These are phyloP conservation scores for Brassica nigra DNA, from an alignment of 345 rosid species.

Conservation along the genomic window DNA sequence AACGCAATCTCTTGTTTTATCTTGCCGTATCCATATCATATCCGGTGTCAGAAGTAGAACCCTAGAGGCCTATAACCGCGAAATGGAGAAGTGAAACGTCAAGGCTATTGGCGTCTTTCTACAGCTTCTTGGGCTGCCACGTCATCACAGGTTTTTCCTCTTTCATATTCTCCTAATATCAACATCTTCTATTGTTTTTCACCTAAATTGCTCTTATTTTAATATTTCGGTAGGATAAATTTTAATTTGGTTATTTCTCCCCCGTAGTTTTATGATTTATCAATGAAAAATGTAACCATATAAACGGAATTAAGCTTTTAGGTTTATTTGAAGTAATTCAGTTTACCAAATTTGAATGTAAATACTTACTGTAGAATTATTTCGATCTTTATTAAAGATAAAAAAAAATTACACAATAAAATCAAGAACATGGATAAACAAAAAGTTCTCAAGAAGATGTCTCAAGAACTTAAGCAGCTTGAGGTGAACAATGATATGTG, in stretches of 20 bases:
- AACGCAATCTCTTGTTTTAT: too few relatives aligned
- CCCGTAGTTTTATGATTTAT: background rate
- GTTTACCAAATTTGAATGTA: constrained; percentile 7
- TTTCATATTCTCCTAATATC: too few relatives aligned
- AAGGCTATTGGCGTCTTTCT: too few relatives aligned
- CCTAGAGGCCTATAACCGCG: too few relatives aligned
- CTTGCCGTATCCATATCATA: too few relatives aligned
- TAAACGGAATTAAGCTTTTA: background rate
- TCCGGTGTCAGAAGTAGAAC: too few relatives aligned
- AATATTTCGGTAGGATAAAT: background rate
- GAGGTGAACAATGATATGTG: constrained; percentile 19
- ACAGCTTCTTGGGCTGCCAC: too few relatives aligned
- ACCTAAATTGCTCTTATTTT: background rate
- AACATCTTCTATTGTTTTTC: too few relatives aligned
- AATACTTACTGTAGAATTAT: background rate
- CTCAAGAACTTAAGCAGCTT: constrained; percentile 17
- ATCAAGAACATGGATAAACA: constrained; percentile 17
- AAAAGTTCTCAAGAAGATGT: constrained; percentile 22
- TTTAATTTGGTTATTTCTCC: background rate
- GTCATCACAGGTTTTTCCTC: too few relatives aligned
- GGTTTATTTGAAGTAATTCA: constrained; percentile 6
- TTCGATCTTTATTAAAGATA: background rate
- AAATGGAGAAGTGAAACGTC: too few relatives aligned
- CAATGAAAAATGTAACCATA: background rate
- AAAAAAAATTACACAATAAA: constrained; percentile 8